A percentile compares a stretch with the other conserved stretches of the same genome.
Conservation (phyloP, 331 rosid genomes). For the Telfairia occidentalis region DNA sequence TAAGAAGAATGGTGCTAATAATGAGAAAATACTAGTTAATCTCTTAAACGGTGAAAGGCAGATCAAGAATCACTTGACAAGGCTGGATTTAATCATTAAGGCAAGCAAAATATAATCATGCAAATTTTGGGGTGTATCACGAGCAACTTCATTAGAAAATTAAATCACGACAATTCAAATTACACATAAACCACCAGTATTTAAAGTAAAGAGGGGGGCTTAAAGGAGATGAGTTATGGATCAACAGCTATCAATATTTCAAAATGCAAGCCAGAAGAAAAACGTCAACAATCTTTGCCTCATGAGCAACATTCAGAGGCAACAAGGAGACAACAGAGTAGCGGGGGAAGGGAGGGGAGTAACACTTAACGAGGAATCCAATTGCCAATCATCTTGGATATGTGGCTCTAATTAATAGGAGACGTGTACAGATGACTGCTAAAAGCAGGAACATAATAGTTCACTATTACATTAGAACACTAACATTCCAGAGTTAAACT, state of each 20-base stretch:
- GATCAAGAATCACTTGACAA: neutral
- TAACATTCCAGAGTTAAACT: neutral
- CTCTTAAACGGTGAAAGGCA: neutral
- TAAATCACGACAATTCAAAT: neutral
- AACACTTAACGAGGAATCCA: neutral
- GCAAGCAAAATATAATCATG: neutral
- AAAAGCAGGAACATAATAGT: neutral
- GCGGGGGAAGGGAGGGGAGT: neutral
- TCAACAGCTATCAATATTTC: neutral
- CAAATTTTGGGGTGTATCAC: neutral
- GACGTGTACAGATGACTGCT: neutral
- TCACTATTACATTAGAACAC: neutral
- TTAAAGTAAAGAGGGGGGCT: neutral
- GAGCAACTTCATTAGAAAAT: neutral
- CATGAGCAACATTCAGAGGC: neutral
- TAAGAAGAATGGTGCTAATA: neutral
- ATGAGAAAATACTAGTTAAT: neutral
- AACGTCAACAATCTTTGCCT: neutral
- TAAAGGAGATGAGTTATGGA: neutral
- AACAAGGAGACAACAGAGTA: neutral
- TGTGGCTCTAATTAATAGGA: neutral
- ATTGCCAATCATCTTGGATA: neutral
- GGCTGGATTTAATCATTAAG: neutral
- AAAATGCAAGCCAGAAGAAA: neutral
- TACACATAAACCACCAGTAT: neutral